phyloP scores from a whole-genome alignment of 495 filamentous ascomycete genomes.

The Baudoinia panamericana region DNA sequence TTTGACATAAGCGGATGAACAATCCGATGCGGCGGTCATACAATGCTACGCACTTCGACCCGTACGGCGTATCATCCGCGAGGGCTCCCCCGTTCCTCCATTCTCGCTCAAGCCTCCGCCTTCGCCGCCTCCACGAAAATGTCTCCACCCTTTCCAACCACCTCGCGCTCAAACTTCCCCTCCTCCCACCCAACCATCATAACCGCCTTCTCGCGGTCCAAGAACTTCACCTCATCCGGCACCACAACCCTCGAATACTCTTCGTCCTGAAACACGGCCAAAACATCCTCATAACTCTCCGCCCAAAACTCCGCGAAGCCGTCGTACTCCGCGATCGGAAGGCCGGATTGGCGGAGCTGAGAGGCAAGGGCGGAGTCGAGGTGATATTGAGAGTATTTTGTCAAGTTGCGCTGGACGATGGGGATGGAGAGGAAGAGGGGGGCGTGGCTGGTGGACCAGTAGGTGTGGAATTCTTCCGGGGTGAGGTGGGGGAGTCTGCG shows the following conservation, averaged over 20 bases:
- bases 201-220: not conserved
- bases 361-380: not conserved
- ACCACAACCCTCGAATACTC: conserved; percentile 2
- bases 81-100: no score
- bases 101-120: no score
- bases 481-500: not conserved
- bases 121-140: no score
- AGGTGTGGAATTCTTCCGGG: not conserved
- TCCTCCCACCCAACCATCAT: conserved; percentile 5
- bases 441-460: not conserved
- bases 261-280: conserved; percentile 5
- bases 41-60: no score
- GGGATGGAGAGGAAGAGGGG: conserved; percentile 1
- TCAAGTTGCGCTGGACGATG: conserved; percentile 5
- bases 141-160: no score
- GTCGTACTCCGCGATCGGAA: not conserved
- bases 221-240: conserved; percentile 6
- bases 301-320: conserved; percentile 4
- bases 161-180: conserved; percentile 3
- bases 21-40: no score
- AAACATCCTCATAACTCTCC: not conserved
- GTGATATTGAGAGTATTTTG: conserved; percentile 3
- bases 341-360: not conserved
- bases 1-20: no score
- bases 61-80: no score